A percentile compares a stretch with the other conserved stretches of the same genome.
Evolutionary conservation across 805 yeast genomes (phyloP).

Genomic region (Candida wancherniae): DNA sequence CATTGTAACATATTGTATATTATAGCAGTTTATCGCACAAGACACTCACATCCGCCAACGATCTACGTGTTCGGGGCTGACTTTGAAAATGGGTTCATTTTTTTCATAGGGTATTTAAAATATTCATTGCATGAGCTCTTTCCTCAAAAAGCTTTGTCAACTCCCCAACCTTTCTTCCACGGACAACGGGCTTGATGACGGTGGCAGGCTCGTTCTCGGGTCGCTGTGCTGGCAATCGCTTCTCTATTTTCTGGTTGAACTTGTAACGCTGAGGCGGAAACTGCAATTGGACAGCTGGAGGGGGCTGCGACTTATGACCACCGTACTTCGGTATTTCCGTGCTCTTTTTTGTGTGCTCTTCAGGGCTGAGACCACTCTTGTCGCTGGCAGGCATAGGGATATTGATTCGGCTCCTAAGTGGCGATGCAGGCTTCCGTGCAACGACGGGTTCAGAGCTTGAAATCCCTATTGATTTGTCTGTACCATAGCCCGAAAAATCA

Average conservation of each 20-base stretch:
- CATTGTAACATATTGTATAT: slow-evolving; percentile 18
- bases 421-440: too few species aligned
- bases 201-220: slow-evolving; percentile 1
- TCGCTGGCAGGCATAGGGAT: too few species aligned
- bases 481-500: too few species aligned
- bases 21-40: too few species aligned
- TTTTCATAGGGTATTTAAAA: slow-evolving; percentile 16
- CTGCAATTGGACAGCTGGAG: slow-evolving; percentile 27
- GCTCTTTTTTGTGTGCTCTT: too few species aligned
- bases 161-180: slow-evolving; percentile 58
- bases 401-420: too few species aligned
- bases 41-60: too few species aligned
- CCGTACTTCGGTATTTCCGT: too few species aligned
- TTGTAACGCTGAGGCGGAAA: slow-evolving; percentile 37
- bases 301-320: too few species aligned
- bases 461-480: too few species aligned
- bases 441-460: too few species aligned
- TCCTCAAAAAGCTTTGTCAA: slow-evolving; percentile 63
- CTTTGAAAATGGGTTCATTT: background rate
- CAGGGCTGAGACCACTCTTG: too few species aligned
- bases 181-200: slow-evolving; percentile 35
- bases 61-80: slow-evolving; percentile 1
- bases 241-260: slow-evolving; percentile 13
- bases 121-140: slow-evolving; percentile 39
- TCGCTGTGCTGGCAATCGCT: background rate